A percentile compares a stretch with the other conserved stretches of the same genome.
phyloP scores from a whole-genome alignment of 169 alveolate species.

The Babesia sp. region DNA sequence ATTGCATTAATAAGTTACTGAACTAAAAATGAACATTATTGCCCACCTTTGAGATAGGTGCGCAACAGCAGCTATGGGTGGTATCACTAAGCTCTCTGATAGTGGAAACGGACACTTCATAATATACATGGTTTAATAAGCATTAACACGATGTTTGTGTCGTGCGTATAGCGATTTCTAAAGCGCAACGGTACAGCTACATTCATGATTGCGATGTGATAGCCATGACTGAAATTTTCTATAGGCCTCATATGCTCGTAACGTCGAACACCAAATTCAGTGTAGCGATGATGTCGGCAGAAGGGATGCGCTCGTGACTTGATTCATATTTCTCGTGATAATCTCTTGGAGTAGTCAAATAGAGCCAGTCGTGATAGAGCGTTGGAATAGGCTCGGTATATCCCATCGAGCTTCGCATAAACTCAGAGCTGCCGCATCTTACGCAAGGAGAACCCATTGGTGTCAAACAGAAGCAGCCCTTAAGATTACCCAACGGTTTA shows the following conservation, averaged over 20 bases:
- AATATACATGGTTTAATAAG: too few species aligned
- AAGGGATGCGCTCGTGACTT: not conserved
- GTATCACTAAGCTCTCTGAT: too few species aligned
- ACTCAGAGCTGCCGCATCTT: not conserved
- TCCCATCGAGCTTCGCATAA: not conserved
- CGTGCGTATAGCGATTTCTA: too few species aligned
- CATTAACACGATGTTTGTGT: too few species aligned
- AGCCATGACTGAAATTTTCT: too few species aligned
- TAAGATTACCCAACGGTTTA: not conserved
- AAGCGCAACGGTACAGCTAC: too few species aligned
- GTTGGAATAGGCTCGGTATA: not conserved
- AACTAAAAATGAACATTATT: too few species aligned
- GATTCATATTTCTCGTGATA: not conserved
- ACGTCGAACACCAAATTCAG: slow-evolving; percentile 17
- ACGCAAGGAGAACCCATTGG: slow-evolving; percentile 1
- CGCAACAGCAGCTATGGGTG: too few species aligned
- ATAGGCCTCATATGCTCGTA: not conserved
- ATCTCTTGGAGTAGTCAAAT: not conserved
- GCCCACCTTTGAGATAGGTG: too few species aligned
- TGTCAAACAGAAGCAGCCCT: not conserved
- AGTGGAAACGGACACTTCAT: too few species aligned
- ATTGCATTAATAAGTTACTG: too few species aligned
- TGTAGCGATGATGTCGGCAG: not conserved
- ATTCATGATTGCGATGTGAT: too few species aligned
- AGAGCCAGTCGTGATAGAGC: slow-evolving; percentile 9